Percentiles rank a stretch among this genome's conserved stretches.
These are phyloP conservation scores for Haematococcus sp. DNA, from an alignment of 139 green algal species.

Conservation along the genomic window DNA sequence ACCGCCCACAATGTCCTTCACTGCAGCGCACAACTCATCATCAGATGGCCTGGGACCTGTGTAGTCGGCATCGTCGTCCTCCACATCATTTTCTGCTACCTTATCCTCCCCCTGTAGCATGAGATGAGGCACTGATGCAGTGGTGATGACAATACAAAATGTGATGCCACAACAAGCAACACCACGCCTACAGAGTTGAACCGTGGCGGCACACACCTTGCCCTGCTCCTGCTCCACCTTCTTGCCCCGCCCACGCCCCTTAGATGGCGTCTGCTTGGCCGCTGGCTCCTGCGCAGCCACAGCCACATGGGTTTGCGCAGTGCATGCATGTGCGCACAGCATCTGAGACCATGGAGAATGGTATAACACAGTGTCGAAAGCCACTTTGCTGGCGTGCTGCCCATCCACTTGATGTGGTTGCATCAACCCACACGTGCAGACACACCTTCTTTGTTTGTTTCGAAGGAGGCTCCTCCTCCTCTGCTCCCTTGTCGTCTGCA, in stretches of 20 bases:
- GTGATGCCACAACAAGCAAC: too few relatives aligned
- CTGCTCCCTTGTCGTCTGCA: conserved; percentile 6
- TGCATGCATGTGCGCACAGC: too few relatives aligned
- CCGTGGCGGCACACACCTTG: too few relatives aligned
- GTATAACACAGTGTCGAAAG: too few relatives aligned
- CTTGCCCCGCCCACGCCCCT: conserved; percentile 12
- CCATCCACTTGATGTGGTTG: neutral
- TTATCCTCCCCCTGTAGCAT: conserved; percentile 18
- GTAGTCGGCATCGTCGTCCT: conserved; percentile 10
- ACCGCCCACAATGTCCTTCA: neutral
- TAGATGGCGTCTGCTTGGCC: conserved; percentile 12
- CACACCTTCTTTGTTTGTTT: conserved; percentile 11
- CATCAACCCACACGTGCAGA: neutral
- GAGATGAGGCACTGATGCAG: too few relatives aligned
- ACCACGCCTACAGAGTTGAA: too few relatives aligned
- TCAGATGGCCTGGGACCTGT: neutral
- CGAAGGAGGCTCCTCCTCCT: conserved; percentile 7
- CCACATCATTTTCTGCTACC: conserved; percentile 19
- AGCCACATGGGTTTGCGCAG: neutral
- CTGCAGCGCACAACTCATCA: conserved; percentile 5
- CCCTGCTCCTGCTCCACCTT: neutral
- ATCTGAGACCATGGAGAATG: too few relatives aligned
- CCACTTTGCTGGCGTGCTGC: too few relatives aligned
- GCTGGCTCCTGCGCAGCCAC: conserved; percentile 1
- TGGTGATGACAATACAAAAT: too few relatives aligned